phyloP scores from a whole-genome alignment of 441 rosid species.

The Jatropha podagrica region DNA sequence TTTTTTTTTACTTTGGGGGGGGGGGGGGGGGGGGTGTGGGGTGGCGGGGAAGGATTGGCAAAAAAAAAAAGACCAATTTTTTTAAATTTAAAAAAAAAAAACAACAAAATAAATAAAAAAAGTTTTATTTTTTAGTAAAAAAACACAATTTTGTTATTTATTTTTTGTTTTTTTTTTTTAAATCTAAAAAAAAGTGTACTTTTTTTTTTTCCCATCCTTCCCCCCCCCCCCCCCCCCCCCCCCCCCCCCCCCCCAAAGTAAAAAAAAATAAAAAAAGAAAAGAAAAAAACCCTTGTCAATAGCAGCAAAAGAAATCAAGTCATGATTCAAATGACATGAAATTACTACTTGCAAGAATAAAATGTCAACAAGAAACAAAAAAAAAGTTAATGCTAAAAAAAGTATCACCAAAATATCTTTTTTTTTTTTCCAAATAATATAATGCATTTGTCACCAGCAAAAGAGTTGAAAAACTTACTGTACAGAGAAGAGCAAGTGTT shows the following conservation, averaged over 20 bases:
- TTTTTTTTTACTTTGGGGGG: too few species aligned
- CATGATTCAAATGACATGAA: neutral
- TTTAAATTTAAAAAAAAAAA: too few species aligned
- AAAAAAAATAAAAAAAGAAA: too few species aligned
- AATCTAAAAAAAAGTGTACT: too few species aligned
- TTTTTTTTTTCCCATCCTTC: neutral
- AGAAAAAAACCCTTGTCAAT: neutral
- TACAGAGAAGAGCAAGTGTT: constrained; percentile 92
- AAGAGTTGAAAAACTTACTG: constrained; percentile 56
- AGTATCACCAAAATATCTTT: neutral
- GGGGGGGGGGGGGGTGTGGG: too few species aligned
- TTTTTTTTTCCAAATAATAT: neutral
- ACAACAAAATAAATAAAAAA: too few species aligned
- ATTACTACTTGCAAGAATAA: neutral
- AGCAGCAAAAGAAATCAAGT: constrained; percentile 6
- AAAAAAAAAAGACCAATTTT: too few species aligned
- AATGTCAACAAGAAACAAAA: neutral
- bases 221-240: neutral
- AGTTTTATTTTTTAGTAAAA: too few species aligned
- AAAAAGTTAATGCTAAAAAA: neutral
- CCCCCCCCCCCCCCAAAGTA: neutral
- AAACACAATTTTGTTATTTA: too few species aligned
- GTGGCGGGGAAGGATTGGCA: too few species aligned
- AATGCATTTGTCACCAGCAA: neutral
- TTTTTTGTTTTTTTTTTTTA: too few species aligned